Conservation (phyloP, 768 basidiomycete genomes). For the Suillus paluster region DNA sequence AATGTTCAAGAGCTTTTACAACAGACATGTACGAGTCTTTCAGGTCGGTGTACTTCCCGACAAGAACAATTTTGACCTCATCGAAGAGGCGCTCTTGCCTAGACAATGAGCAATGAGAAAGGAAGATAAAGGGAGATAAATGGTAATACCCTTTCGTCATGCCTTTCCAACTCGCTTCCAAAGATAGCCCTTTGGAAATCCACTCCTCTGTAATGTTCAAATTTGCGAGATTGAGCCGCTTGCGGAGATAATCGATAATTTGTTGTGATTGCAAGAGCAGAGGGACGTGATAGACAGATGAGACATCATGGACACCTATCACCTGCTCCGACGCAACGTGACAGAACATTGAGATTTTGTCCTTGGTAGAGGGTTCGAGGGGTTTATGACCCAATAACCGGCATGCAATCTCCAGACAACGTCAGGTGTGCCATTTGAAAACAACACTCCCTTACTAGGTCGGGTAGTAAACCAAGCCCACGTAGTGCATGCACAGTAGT, state of each 20-base stretch:
- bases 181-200: constrained; percentile 59
- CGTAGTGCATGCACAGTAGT: constrained; percentile 94
- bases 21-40: constrained; percentile 99
- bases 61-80: constrained; percentile 84
- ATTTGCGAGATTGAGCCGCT: constrained; percentile 73
- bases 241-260: constrained; percentile 82
- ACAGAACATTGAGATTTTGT: constrained; percentile 99
- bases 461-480: constrained; percentile 90
- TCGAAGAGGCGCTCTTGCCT: constrained; percentile 97
- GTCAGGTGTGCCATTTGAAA: constrained; percentile 4
- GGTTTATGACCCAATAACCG: constrained; percentile 80
- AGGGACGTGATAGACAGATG: constrained; percentile 97
- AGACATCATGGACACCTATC: constrained; percentile 94
- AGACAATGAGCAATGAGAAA: constrained; percentile 11
- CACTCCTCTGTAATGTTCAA: constrained; percentile 60
- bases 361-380: constrained; percentile 83
- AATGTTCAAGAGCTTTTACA: constrained; percentile 95
- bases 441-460: constrained; percentile 61
- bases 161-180: constrained; percentile 81
- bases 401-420: constrained; percentile 79
- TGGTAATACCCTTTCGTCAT: constrained; percentile 72
- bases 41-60: constrained; percentile 96
- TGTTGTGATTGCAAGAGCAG: constrained; percentile 91
- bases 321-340: constrained; percentile 91
- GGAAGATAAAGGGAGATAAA: background rate